Evolutionary conservation across 805 yeast species (phyloP).

Genomic region (Hanseniaspora taiwanica): DNA sequence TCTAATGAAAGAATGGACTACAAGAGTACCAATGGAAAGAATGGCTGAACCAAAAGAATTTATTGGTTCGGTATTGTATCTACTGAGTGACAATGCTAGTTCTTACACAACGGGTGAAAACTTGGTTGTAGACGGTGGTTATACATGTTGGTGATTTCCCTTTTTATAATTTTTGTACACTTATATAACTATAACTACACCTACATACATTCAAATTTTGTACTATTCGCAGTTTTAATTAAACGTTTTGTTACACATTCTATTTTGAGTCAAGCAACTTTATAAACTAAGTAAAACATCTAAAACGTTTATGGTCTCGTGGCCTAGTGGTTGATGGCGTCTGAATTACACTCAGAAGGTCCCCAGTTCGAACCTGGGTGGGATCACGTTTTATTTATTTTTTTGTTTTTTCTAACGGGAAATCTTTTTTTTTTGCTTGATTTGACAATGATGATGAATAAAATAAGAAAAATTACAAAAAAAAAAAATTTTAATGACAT

Average conservation of each 20-base stretch:
- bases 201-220: too few species aligned
- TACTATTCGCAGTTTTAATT: too few species aligned
- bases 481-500: too few species aligned
- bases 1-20: conserved; percentile 60
- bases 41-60: conserved; percentile 80
- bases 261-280: neutral
- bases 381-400: neutral
- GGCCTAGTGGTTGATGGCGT: conserved; percentile 2
- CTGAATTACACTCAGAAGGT: conserved; percentile 1
- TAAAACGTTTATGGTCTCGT: neutral
- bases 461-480: neutral
- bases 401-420: neutral
- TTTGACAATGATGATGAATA: too few species aligned
- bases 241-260: too few species aligned
- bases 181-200: too few species aligned
- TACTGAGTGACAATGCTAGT: conserved; percentile 58
- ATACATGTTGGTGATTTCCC: conserved; percentile 53
- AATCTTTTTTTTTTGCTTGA: neutral
- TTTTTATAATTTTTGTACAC: too few species aligned
- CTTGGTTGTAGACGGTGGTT: conserved; percentile 77
- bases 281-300: neutral
- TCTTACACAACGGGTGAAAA: conserved; percentile 78
- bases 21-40: conserved; percentile 61
- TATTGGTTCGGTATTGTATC: conserved; percentile 61
- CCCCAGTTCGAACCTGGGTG: conserved; percentile 2